Evolutionary conservation across 192 early-diverging fungal genomes (phyloP), one percentile per base, ranked within the genome.

Genomic region (Entomortierella parvispora): DNA sequence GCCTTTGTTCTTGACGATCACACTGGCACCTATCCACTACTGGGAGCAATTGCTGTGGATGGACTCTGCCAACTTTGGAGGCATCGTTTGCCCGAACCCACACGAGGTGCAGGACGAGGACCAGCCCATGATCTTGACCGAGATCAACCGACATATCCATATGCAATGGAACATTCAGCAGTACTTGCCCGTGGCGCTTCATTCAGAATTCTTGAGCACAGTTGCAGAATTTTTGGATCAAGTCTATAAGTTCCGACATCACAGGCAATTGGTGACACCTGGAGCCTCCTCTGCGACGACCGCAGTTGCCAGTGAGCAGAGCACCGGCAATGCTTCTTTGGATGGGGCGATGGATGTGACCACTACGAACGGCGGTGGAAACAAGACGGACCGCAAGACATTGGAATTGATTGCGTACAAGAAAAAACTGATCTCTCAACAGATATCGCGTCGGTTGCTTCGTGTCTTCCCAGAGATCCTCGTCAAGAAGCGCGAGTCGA

Each of bases 121-220:
- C n/a, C 33, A 58, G 15, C 63, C 65, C 0, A 68, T 52, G 15
- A 46, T 79, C 3, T 48, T 65, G 47, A 63, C 62, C 10, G 62
- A 69, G 28, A 45, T 57, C 3, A 45, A 56, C 26, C 61, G 63
- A 12, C 46, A 54, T 1, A 83, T 90, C 44, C 82, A 84, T 58
- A 93, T 95, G 93, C 77, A 89, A 45, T 99, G 97, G 97, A 96
- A 93, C 52, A 93, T 99, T 37, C 88, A 87, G 59, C 91, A 95
- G 42, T 96, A 95, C 66, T 79, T 99, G 49, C 95, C 97, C 9
- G 79, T 86, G 12, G 84, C 84, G 15, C 77, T 92, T 14, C 94
- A 96, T 62, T 70, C 65, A 25, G 72, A 86, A 45, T 99, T 99
- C 69, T 75, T 89, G 52, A 77, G 81, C 17, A 82, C 90, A 17